These are phyloP conservation scores for Nelumbo lutea DNA, from an alignment of 164 flowering plant genomes.

Conservation along the genomic window DNA sequence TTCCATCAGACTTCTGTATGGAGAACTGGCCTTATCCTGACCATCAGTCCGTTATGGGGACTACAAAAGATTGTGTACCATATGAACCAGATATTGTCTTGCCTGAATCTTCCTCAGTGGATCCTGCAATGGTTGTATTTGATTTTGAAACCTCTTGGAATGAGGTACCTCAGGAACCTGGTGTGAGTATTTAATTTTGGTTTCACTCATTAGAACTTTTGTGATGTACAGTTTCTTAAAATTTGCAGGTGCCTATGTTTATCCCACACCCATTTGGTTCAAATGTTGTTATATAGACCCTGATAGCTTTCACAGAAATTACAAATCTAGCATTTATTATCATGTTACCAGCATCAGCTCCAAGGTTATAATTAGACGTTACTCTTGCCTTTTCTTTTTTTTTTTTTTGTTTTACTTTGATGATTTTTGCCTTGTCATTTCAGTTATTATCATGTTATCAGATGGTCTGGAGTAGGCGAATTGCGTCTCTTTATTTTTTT, in stretches of 20 bases:
- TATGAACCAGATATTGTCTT: constrained; percentile 15
- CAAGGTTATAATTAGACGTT: too few species aligned
- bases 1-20: constrained; percentile 15
- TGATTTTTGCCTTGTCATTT: too few species aligned
- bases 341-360: too few species aligned
- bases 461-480: too few species aligned
- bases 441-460: too few species aligned
- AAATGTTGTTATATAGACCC: neutral
- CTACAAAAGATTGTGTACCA: constrained; percentile 16
- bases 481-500: too few species aligned
- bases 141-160: constrained; percentile 42
- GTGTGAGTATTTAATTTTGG: neutral
- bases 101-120: constrained; percentile 19
- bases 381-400: too few species aligned
- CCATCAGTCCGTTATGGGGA: constrained; percentile 18
- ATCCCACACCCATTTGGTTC: neutral
- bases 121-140: constrained; percentile 25
- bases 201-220: neutral
- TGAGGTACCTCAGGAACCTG: neutral
- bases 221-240: neutral
- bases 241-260: neutral
- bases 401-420: too few species aligned
- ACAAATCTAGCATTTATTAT: too few species aligned
- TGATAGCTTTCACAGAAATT: neutral
- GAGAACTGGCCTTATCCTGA: constrained; percentile 29